phyloP scores from a whole-genome alignment of 2,329 filamentous ascomycete species.

The Monilinia fructigena region DNA sequence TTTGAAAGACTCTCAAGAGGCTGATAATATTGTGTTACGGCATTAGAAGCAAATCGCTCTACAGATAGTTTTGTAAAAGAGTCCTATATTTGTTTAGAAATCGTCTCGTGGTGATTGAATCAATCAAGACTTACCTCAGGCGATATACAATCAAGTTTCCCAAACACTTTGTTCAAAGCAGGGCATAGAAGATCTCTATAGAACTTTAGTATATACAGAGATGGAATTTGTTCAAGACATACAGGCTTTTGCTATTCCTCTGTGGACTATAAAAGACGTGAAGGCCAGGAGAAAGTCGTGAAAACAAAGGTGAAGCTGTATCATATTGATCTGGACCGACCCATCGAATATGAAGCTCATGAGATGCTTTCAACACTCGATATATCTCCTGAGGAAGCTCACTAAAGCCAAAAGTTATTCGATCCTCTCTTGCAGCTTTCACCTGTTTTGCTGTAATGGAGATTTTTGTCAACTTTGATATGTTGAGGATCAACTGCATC shows the following conservation, averaged over 20 bases:
- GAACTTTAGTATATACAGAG: conserved; percentile 17
- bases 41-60: conserved; percentile 59
- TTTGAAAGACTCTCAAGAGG: conserved; percentile 55
- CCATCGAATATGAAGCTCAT: conserved; percentile 80
- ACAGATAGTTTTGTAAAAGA: conserved; percentile 63
- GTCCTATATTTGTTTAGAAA: conserved; percentile 42
- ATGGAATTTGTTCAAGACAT: conserved; percentile 6
- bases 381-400: conserved; percentile 71
- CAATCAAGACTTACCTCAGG: conserved; percentile 44
- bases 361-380: conserved; percentile 59
- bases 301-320: conserved; percentile 67
- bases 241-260: conserved; percentile 24
- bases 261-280: conserved; percentile 64
- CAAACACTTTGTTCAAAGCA: conserved; percentile 58
- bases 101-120: neutral
- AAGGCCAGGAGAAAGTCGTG: conserved; percentile 74
- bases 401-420: conserved; percentile 68
- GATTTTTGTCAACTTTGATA: conserved; percentile 55
- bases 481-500: conserved; percentile 62
- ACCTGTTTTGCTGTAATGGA: conserved; percentile 59
- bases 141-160: conserved; percentile 54
- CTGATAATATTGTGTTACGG: conserved; percentile 70
- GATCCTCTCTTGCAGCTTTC: conserved; percentile 72
- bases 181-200: conserved; percentile 54
- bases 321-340: conserved; percentile 57